Base-by-base conservation (phyloP, 2,329 filamentous ascomycete species). In the Whalleya microplaca region DNA sequence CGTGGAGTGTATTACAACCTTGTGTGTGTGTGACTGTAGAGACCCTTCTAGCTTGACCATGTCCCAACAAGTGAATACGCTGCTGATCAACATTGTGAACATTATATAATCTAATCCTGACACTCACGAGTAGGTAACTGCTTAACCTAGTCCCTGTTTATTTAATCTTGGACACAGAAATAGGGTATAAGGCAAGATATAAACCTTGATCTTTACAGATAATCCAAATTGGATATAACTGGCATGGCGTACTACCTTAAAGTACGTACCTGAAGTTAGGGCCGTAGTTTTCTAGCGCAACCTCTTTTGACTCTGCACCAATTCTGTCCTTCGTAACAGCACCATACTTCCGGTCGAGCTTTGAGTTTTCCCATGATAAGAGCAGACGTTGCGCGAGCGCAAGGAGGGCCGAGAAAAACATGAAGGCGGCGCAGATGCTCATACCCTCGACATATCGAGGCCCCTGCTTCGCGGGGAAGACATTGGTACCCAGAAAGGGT, bases 361-460 rank as follows among this genome's bases (percentile, higher is more conserved):
- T 59, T 29, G 59, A 47, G 32, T 68, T 68, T 41, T 63, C 59
- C 64, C 66, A 64, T 41, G 54, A 45, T 1, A 68, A 51, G 41
- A 66, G 54, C 21, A 56, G 41, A 16, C 66, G 56, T 19, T 66
- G 64, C 4, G 42, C 19, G 2, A 66, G 40, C 6, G 64, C 66
- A 1, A 69, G 48, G 8, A 68, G 10, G 7, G 66, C 65, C 10
- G 58, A 62, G 41, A 67, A 64, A 48, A 69, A 68, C 66, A 69
- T 68, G 56, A 68, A 66, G 9, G 61, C 66, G 20, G 66, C 66
- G n/a, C 66, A 69, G 29, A 69, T 54, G 37, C 56, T 63, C 66
- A 68, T 68, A 2, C 66, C 66, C 47, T 64, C 48, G 10, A 65
- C 40, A 37, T 64, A 69, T 18, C 61, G 47, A 7, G 66, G 66